phyloP scores from a whole-genome alignment of 176 grass and related monocot species.

The Triticum dicoccoides region DNA sequence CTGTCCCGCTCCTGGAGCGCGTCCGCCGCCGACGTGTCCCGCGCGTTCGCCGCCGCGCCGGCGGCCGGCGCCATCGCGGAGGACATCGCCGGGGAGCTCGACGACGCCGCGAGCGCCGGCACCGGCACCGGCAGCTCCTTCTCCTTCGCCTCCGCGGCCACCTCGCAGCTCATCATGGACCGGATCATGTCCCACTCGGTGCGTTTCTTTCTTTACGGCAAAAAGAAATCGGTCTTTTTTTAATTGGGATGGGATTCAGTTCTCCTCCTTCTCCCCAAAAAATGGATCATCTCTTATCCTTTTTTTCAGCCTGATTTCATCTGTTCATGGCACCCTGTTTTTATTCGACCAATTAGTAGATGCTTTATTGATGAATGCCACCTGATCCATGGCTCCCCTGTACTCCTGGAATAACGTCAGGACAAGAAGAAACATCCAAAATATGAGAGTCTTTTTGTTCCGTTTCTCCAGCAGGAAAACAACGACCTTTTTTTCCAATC shows the following conservation, averaged over 20 bases:
- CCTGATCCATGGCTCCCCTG: constrained; percentile 21
- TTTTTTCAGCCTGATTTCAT: constrained; percentile 15
- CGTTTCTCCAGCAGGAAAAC: not conserved
- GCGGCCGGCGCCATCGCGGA: constrained; percentile 28
- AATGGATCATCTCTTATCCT: not conserved
- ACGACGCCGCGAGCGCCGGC: constrained; percentile 25
- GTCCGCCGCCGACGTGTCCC: constrained; percentile 66
- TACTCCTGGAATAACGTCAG: constrained; percentile 23
- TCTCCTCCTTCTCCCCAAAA: not conserved
- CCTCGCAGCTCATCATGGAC: constrained; percentile 90
- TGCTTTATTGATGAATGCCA: constrained; percentile 5
- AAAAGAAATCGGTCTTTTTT: constrained; percentile 15
- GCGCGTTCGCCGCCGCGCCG: constrained; percentile 26
- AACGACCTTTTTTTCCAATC: not conserved
- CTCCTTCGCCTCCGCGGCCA: constrained; percentile 86
- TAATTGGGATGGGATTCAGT: not conserved
- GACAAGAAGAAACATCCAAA: constrained; percentile 50
- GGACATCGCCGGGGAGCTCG: constrained; percentile 60
- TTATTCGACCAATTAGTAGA: not conserved
- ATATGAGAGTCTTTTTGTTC: not conserved
- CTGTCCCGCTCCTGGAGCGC: constrained; percentile 88
- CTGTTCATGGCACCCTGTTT: not conserved
- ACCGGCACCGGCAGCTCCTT: constrained; percentile 65
- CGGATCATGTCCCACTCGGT: constrained; percentile 92
- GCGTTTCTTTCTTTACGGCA: not conserved